A percentile compares a stretch with the other conserved stretches of the same genome.
phyloP scores from a whole-genome alignment of 345 rosid genomes.

The Pseudoturritis turrita region DNA sequence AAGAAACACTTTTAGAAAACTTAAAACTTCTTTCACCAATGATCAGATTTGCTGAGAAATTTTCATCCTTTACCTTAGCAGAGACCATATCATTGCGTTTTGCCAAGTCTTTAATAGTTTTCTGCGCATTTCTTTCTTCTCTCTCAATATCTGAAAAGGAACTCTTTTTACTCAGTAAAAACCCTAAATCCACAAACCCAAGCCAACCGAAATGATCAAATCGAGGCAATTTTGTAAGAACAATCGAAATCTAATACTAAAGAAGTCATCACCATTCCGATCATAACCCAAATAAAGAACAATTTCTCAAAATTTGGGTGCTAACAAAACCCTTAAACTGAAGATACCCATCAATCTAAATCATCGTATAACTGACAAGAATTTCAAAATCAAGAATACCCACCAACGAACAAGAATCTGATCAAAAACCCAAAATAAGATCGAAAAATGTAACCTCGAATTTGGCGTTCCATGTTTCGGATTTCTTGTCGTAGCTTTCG shows the following conservation, averaged over 20 bases:
- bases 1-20: background rate
- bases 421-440: no score
- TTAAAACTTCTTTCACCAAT: background rate
- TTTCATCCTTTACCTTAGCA: constrained; percentile 51
- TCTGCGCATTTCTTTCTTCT: constrained; percentile 66
- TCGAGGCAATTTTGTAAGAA: no score
- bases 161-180: background rate
- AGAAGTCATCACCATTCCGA: no score
- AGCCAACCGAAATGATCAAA: no score
- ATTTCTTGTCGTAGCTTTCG: no score
- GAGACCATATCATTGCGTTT: constrained; percentile 71
- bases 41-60: background rate
- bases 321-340: no score
- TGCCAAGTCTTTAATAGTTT: constrained; percentile 64
- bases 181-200: constrained; percentile 3
- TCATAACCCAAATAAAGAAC: no score
- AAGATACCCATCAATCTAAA: background rate
- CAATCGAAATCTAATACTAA: background rate
- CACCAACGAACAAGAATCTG: no score
- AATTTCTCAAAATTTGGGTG: no score
- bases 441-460: no score
- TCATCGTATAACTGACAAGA: background rate
- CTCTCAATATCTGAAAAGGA: constrained; percentile 58
- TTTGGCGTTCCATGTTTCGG: no score
- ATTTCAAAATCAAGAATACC: background rate